Conservation (phyloP, 2,329 filamentous ascomycete genomes). For the Epichloe sibirici region DNA sequence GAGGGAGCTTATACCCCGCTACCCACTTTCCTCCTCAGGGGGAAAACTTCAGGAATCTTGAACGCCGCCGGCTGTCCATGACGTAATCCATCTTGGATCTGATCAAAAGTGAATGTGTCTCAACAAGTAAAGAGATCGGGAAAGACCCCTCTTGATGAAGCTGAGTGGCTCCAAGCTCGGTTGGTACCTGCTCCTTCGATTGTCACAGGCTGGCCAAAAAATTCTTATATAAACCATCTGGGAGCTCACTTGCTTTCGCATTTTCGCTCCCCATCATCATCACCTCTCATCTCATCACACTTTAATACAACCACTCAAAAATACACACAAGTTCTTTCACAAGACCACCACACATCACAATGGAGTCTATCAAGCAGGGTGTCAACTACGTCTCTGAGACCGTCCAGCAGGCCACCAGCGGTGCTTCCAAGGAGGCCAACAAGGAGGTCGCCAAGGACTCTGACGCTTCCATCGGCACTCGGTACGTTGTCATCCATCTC, state of each 20-base stretch:
- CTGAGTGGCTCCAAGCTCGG: neutral
- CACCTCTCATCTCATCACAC: neutral
- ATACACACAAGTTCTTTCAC: constrained; percentile 1
- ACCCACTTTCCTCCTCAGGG: neutral
- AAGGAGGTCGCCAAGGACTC: constrained; percentile 54
- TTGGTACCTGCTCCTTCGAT: neutral
- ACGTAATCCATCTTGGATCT: constrained; percentile 1
- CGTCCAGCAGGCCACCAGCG: constrained; percentile 42
- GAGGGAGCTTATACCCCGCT: constrained; percentile 3
- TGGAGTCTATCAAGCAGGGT: constrained; percentile 46
- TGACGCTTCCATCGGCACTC: constrained; percentile 39
- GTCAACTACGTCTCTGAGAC: constrained; percentile 55
- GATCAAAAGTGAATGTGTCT: constrained; percentile 3
- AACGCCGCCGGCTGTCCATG: neutral
- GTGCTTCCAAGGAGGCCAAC: constrained; percentile 56
- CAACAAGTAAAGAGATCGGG: neutral
- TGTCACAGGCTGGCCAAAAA: neutral
- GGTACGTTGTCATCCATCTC: constrained; percentile 23
- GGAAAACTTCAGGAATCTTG: neutral
- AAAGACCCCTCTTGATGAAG: neutral
- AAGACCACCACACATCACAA: constrained; percentile 22
- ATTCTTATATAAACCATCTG: constrained; percentile 1
- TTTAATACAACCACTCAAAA: constrained; percentile 6
- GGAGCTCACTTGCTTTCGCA: neutral
- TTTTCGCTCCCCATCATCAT: neutral